phyloP scores from a whole-genome alignment of 148 eudicot species.

The Persicaria tinctoria region DNA sequence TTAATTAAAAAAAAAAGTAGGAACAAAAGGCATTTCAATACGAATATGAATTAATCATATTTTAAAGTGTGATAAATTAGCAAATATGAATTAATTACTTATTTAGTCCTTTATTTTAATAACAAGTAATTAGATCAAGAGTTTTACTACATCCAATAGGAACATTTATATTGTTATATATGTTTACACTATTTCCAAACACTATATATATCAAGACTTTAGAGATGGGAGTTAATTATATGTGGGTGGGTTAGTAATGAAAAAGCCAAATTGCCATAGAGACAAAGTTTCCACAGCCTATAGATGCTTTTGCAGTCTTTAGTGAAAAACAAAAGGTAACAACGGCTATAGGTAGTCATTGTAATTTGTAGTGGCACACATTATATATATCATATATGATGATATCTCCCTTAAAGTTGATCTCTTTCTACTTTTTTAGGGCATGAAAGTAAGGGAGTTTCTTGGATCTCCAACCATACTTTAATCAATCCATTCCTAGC shows the following conservation, averaged over 20 bases:
- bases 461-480: conserved; percentile 42
- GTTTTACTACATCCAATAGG: no score
- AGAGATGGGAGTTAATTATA: no score
- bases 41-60: no score
- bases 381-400: not conserved
- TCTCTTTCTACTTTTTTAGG: conserved; percentile 18
- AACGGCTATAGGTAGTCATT: conserved; percentile 20
- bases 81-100: no score
- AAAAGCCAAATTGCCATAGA: conserved; percentile 15
- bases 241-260: not conserved
- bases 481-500: conserved; percentile 17
- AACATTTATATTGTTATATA: no score
- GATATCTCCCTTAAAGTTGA: conserved; percentile 21
- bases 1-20: conserved; percentile 13
- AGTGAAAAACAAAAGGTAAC: conserved; percentile 20
- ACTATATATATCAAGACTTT: no score
- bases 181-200: no score
- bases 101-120: no score
- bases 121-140: no score
- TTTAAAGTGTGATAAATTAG: no score
- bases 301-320: conserved; percentile 53
- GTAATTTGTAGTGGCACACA: conserved; percentile 29
- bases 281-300: conserved; percentile 69
- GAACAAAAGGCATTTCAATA: not conserved
- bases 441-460: conserved; percentile 56